Conservation (phyloP, 345 rosid species). For the Raphanus sativus region DNA sequence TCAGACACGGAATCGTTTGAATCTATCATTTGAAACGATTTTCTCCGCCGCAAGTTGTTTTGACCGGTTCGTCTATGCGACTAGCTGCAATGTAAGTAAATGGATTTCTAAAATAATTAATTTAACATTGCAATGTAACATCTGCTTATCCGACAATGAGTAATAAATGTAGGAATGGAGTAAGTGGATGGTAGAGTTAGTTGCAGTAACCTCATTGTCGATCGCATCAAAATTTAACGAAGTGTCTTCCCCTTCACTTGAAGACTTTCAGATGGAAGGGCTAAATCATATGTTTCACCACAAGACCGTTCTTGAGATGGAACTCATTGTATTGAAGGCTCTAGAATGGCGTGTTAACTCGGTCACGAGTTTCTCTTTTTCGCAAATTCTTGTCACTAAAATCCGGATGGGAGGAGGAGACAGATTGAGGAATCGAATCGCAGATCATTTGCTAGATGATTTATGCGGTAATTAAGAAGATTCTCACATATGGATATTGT, state of each 20-base stretch:
- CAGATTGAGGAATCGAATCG: conserved; percentile 28
- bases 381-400: conserved; percentile 39
- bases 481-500: fast-evolving
- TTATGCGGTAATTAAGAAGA: conserved; percentile 48
- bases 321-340: conserved; percentile 48
- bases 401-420: conserved; percentile 6
- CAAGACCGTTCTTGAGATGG: conserved; percentile 60
- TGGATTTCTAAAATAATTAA: background rate
- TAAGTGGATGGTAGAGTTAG: conserved; percentile 67
- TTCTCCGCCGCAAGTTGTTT: conserved; percentile 32
- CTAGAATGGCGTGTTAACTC: conserved; percentile 65
- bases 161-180: conserved; percentile 53
- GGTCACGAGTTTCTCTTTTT: conserved; percentile 53
- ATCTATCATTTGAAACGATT: conserved; percentile 23
- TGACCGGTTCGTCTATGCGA: conserved; percentile 25
- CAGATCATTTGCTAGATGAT: conserved; percentile 45
- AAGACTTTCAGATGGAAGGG: conserved; percentile 70
- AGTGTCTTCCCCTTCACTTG: conserved; percentile 43
- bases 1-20: conserved; percentile 6
- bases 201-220: conserved; percentile 61
- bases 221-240: conserved; percentile 69
- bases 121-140: background rate
- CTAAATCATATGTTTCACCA: conserved; percentile 54
- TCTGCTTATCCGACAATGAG: background rate
- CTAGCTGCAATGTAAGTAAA: conserved; percentile 49